Percentiles rank a stretch among this genome's conserved stretches.
These are phyloP conservation scores for barley (Hordeum vulgare) DNA, from an alignment of 176 grass and related monocot genomes.

Conservation along the genomic window DNA sequence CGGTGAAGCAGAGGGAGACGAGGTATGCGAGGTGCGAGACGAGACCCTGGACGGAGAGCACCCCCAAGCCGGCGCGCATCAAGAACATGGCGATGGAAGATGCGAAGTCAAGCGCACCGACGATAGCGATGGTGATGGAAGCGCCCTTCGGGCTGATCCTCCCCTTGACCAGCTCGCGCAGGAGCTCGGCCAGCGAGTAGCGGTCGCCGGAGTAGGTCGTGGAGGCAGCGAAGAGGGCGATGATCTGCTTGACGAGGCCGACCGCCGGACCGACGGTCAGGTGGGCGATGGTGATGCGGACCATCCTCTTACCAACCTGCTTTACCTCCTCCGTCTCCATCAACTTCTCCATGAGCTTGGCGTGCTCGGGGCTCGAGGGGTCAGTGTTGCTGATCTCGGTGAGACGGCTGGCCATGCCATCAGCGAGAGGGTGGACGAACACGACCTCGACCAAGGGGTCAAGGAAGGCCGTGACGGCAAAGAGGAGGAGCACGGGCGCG, in stretches of 20 bases:
- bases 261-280: background rate
- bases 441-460: background rate
- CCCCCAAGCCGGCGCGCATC: background rate
- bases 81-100: background rate
- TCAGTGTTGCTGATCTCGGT: background rate
- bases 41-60: background rate
- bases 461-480: background rate
- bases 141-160: background rate
- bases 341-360: background rate
- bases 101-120: background rate
- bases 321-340: background rate
- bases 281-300: background rate
- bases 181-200: background rate
- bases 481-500: background rate
- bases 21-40: background rate
- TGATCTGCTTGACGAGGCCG: background rate
- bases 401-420: background rate
- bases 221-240: conserved; percentile 11
- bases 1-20: conserved; percentile 1
- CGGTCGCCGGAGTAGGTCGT: conserved; percentile 23
- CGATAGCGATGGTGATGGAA: conserved; percentile 5
- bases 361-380: background rate
- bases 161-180: background rate
- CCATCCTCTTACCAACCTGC: background rate
- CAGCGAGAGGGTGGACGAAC: background rate